These are phyloP conservation scores for Mallotus japonicus DNA, from an alignment of 441 rosid species.

Conservation along the genomic window DNA sequence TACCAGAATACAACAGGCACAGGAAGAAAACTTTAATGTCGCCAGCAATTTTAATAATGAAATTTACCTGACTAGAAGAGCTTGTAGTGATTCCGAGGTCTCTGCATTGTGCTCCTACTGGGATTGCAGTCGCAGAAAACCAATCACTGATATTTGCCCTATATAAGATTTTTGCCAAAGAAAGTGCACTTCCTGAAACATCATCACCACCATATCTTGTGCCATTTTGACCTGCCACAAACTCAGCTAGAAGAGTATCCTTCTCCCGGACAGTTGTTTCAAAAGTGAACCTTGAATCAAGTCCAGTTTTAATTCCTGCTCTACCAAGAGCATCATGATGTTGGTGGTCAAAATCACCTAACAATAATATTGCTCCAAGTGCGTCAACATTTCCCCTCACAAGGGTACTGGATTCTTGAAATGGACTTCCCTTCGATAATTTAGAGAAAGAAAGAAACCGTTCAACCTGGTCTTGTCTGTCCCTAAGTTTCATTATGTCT, in stretches of 20 bases:
- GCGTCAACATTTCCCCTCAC: slow-evolving; percentile 73
- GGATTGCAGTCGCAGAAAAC: slow-evolving; percentile 68
- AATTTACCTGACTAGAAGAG: slow-evolving; percentile 52
- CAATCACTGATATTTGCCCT: slow-evolving; percentile 55
- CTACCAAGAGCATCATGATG: slow-evolving; percentile 42
- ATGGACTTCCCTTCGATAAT: slow-evolving; percentile 51
- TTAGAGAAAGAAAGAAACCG: slow-evolving; percentile 50
- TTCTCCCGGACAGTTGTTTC: slow-evolving; percentile 57
- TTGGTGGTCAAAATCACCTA: slow-evolving; percentile 45
- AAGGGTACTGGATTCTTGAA: slow-evolving; percentile 55
- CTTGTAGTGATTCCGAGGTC: slow-evolving; percentile 45
- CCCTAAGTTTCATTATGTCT: slow-evolving; percentile 84
- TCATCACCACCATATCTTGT: slow-evolving; percentile 27
- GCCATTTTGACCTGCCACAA: slow-evolving; percentile 48
- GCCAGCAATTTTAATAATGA: not conserved
- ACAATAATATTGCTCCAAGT: slow-evolving; percentile 56
- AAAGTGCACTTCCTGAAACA: slow-evolving; percentile 45
- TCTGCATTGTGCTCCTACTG: slow-evolving; percentile 76
- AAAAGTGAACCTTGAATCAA: slow-evolving; percentile 57
- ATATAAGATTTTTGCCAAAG: slow-evolving; percentile 66
- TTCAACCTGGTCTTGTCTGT: slow-evolving; percentile 85
- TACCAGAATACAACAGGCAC: not conserved
- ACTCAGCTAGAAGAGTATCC: slow-evolving; percentile 65
- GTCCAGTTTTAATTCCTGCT: slow-evolving; percentile 63
- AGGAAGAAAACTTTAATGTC: not conserved